Evolutionary conservation across 139 green algal species (phyloP).

Genomic region (Zygnema circumcarinatum): DNA sequence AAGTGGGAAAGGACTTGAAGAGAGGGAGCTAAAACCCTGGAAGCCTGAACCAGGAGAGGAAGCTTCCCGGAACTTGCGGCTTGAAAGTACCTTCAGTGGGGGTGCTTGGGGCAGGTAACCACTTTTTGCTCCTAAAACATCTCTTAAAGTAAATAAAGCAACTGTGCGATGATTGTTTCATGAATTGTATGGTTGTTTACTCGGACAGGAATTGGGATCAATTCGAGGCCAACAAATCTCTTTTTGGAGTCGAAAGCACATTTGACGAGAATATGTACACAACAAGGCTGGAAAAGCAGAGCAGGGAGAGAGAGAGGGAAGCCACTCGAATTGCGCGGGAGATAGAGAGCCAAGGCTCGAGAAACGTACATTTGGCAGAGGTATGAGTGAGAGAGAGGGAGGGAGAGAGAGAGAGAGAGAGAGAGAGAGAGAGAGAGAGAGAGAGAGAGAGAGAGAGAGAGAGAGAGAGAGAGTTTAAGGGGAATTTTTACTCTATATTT

Average conservation of each 20-base stretch:
- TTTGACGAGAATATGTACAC: slow-evolving; percentile 87
- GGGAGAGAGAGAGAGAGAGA: background rate
- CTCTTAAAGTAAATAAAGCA: background rate
- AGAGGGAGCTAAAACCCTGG: slow-evolving; percentile 51
- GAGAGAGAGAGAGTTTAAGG: too few relatives aligned
- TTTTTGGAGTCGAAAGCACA: slow-evolving; percentile 83
- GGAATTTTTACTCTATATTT: too few relatives aligned
- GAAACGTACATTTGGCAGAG: slow-evolving; percentile 81
- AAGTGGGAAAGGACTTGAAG: slow-evolving; percentile 14
- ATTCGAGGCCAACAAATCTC: slow-evolving; percentile 83
- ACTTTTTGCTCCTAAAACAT: slow-evolving; percentile 11
- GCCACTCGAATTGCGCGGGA: slow-evolving; percentile 80
- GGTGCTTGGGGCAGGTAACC: slow-evolving; percentile 9
- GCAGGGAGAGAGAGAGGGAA: slow-evolving; percentile 73
- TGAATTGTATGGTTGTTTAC: background rate
- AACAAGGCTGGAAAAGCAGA: slow-evolving; percentile 68
- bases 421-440: background rate
- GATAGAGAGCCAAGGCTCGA: slow-evolving; percentile 71
- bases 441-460: background rate
- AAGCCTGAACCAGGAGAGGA: slow-evolving; percentile 39
- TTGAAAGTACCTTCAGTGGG: background rate
- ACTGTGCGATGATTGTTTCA: background rate
- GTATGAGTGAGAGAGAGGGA: slow-evolving; percentile 26
- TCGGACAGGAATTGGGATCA: slow-evolving; percentile 82
- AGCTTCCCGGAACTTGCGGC: background rate